Evolutionary conservation across 129 eudicot species (phyloP), one percentile per base, ranked within the genome.

Genomic region (Flaveria ramosissima): DNA sequence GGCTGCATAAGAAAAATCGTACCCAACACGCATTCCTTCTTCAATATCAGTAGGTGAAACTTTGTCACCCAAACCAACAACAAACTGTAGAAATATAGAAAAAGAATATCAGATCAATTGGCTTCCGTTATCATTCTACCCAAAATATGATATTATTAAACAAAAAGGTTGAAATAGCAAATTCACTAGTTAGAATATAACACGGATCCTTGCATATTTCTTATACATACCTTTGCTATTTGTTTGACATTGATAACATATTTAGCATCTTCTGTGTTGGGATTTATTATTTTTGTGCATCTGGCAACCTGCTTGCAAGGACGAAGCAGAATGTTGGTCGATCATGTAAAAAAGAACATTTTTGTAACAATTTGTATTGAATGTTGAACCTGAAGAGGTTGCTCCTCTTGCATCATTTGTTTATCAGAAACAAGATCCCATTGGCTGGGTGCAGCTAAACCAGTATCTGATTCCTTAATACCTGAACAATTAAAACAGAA

Each of bases 21-120:
- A 93, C 98, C 98, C 98, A 11, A 93, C 98, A 53, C 98, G 96
- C 98, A 93, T 93, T 84, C 98, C 97, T 78, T 93, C 98, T 84
- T 93, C 98, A 68, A 93, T 93, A 85, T 93, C 98, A 70, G 98
- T 90, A 2, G 98, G 98, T 16, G 98, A 93, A 71, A 93, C 97
- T 80, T 93, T 90, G 79, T 93, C 98, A 15, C 98, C 98, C 60
- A 93, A 81, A 39, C 97, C 98, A 76, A 93, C 98, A 78, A 93
- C 98, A 88, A 90, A 93, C 97, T 93, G 96, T 64, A 85, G 55
- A 81, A 41, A 41, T 26, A 51, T 6, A 17, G 45, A 52, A 62
- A 71, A 9, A 10, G 6, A 67, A 36, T 43, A 74, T 85, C 26
- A 88, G 59, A 68, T 55, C 50, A 51, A 75, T 8, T 41, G 51